Evolutionary conservation across 768 basidiomycete species (phyloP).

Genomic region (Termitomyces sp.): DNA sequence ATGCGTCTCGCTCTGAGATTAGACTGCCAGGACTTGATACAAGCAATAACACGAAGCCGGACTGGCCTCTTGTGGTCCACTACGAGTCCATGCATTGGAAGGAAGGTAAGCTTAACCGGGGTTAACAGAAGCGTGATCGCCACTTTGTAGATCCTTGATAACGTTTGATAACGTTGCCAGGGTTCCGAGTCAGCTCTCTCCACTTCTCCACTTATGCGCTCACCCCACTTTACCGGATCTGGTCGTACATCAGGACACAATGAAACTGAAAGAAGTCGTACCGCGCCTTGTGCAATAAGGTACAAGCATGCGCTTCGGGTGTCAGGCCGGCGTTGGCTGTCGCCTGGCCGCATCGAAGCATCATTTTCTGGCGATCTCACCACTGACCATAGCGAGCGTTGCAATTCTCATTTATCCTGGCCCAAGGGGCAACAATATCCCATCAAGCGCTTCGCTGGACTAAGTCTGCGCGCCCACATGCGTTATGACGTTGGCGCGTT

Average conservation of each 20-base stretch:
- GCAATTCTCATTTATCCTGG: background rate
- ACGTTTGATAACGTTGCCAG: background rate
- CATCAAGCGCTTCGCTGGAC: background rate
- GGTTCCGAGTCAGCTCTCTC: background rate
- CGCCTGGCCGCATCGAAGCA: background rate
- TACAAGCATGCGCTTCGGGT: background rate
- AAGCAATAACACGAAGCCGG: background rate
- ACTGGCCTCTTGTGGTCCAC: background rate
- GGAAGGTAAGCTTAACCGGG: too few relatives aligned
- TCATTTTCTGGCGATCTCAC: background rate
- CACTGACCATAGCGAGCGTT: background rate
- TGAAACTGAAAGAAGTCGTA: background rate
- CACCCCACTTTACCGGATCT: background rate
- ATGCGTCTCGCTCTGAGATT: background rate
- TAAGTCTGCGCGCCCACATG: background rate
- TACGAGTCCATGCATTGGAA: background rate
- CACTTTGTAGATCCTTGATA: background rate
- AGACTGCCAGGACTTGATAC: too few relatives aligned
- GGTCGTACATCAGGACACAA: background rate
- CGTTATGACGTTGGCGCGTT: constrained; percentile 18
- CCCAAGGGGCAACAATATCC: background rate
- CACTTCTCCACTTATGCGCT: background rate
- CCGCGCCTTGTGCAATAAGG: background rate
- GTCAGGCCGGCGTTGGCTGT: background rate
- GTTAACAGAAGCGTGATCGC: too few relatives aligned